phyloP scores from a whole-genome alignment of 192 early-diverging fungal genomes.

The Gryganskiella cystojenkinii region DNA sequence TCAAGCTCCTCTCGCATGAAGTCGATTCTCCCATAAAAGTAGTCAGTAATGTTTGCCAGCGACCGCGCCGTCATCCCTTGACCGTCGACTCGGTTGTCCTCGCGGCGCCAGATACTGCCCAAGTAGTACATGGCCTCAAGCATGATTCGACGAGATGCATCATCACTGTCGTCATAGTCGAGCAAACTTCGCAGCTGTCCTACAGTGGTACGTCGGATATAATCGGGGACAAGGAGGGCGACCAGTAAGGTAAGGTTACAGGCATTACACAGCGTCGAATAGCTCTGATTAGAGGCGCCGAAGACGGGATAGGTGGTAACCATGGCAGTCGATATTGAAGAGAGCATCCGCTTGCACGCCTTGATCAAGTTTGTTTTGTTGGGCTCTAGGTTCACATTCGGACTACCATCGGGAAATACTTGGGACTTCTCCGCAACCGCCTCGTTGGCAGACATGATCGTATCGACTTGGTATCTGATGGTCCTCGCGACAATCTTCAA shows the following conservation, averaged over 20 bases:
- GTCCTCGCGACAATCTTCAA: conserved; percentile 34
- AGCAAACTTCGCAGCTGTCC: conserved; percentile 30
- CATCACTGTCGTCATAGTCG: conserved; percentile 24
- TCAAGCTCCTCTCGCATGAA: conserved; percentile 1
- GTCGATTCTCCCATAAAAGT: conserved; percentile 13
- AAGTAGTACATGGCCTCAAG: conserved; percentile 30
- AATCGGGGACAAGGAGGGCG: conserved; percentile 31
- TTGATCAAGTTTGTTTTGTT: conserved; percentile 9
- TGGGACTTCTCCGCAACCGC: neutral
- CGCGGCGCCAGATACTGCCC: conserved; percentile 22
- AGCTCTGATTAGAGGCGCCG: conserved; percentile 4
- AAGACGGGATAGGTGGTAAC: conserved; percentile 2
- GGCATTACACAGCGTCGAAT: conserved; percentile 36
- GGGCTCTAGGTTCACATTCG: neutral
- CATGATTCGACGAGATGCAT: conserved; percentile 14
- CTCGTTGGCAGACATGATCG: neutral
- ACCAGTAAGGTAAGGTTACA: conserved; percentile 30
- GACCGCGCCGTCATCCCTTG: neutral
- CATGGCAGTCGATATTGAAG: conserved; percentile 4
- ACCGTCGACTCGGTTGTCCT: neutral
- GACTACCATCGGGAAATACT: neutral
- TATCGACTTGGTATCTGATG: conserved; percentile 11
- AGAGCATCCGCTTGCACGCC: conserved; percentile 31
- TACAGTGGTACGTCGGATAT: conserved; percentile 17
- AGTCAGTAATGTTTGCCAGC: conserved; percentile 17